A percentile compares a stretch with the other conserved stretches of the same genome.
These are phyloP conservation scores for Cardamine resedifolia DNA, from an alignment of 345 rosid genomes.

Conservation along the genomic window DNA sequence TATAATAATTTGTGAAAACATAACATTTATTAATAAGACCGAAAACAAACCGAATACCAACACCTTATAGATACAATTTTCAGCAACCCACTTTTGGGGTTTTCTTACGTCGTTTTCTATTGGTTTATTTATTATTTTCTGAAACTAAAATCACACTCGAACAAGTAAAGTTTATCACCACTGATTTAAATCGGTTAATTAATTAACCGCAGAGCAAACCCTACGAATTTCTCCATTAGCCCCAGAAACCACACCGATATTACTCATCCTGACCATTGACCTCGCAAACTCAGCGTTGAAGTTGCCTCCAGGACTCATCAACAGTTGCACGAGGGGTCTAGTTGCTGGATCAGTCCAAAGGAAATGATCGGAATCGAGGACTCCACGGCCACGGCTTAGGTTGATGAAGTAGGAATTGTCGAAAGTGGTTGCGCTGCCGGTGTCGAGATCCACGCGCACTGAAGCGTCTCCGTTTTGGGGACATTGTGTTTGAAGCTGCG, in stretches of 20 bases:
- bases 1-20: neutral
- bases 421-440: constrained; percentile 46
- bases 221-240: constrained; percentile 52
- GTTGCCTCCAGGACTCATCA: constrained; percentile 38
- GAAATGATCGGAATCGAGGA: constrained; percentile 47
- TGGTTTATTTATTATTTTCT: constrained; percentile 21
- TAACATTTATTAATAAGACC: constrained; percentile 16
- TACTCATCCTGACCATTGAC: constrained; percentile 74
- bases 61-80: constrained; percentile 31
- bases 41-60: constrained; percentile 23
- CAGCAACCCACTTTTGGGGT: constrained; percentile 25
- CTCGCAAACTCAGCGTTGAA: constrained; percentile 54
- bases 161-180: constrained; percentile 16
- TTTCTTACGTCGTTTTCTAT: constrained; percentile 9
- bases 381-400: constrained; percentile 45
- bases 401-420: constrained; percentile 50
- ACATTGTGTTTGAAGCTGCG: constrained; percentile 45
- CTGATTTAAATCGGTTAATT: neutral
- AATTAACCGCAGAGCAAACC: constrained; percentile 51
- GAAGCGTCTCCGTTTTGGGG: constrained; percentile 46
- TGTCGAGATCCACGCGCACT: constrained; percentile 49
- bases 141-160: constrained; percentile 19
- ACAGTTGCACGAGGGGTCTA: constrained; percentile 41
- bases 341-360: constrained; percentile 51
- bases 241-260: constrained; percentile 50